Base-by-base conservation (phyloP, 768 basidiomycete genomes). In the Rhizopogon vulgaris region DNA sequence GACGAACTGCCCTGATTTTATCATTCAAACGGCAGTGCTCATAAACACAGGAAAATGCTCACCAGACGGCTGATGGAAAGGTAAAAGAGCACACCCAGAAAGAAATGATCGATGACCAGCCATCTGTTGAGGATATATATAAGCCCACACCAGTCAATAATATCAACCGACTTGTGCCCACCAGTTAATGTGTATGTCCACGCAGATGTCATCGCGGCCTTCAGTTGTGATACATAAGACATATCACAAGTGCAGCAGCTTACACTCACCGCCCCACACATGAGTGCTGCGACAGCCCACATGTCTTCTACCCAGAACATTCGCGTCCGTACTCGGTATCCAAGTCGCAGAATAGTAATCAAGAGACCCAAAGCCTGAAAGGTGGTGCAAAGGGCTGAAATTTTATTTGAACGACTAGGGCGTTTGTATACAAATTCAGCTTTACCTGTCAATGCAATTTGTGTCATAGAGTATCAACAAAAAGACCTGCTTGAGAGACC, bases 271-370 rank as follows among this genome's bases (percentile, higher is more conserved):
- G 11, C 34, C 6, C 46, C 60, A 7, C 42, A 64, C 11, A 52
- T 3, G 22, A 63, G 47, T 5, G 57, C 63, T 15, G 49, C 32
- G 3, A 38, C 34, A 9, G 63, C 62, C 53, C 54, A 63, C 34
- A 52, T 22, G 17, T 64, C 63, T 10, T 64, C 63, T 54, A 58
- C 55, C 22, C 63, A 63, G 27, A 63, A 36, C 12, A 51, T 48
- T 17, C 39, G 55, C 17, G 56, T 60, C 12, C 15, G 46, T 14
- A 54, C 40, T 28, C 63, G 60, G 22, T 62, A 60, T 56, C 60
- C 55, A 14, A 63, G 14, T 25, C 60, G 53, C 37, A 62, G 53
- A 9, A 59, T 7, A n/a, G 54, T 54, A 25, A 53, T 17, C 24
- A 49, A 38, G 24, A 63, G 32, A 12, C 38, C 55, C 6, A 54